Conservation (phyloP, 805 yeast genomes). For the Komagataella mondaviorum region DNA sequence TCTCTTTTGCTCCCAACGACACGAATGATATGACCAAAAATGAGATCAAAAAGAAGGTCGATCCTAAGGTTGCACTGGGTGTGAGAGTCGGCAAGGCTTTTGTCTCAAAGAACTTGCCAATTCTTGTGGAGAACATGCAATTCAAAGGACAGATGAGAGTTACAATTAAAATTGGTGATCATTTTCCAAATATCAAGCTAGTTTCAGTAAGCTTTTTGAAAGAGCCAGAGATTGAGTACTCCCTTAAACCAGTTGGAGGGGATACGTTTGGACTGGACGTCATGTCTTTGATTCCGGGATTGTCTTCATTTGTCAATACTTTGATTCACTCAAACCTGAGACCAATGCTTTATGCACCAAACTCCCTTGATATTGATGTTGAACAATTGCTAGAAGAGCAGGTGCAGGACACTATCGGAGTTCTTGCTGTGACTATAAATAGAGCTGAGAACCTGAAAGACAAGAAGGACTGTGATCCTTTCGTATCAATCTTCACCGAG, state of each 20-base stretch:
- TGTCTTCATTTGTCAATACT: constrained; percentile 55
- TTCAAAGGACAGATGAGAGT: constrained; percentile 58
- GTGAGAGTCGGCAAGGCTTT: constrained; percentile 73
- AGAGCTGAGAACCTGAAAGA: constrained; percentile 35
- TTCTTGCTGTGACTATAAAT: constrained; percentile 47
- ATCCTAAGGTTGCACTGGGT: constrained; percentile 73
- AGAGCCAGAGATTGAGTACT: constrained; percentile 68
- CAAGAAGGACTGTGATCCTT: constrained; percentile 39
- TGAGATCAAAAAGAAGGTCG: constrained; percentile 55
- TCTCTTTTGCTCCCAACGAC: constrained; percentile 71
- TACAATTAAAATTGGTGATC: constrained; percentile 43
- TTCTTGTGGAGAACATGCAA: constrained; percentile 70
- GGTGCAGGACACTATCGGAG: constrained; percentile 58
- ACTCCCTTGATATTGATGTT: constrained; percentile 61
- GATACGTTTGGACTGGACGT: constrained; percentile 78
- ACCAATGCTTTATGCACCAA: constrained; percentile 76
- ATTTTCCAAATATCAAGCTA: constrained; percentile 67
- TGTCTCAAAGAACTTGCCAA: constrained; percentile 64
- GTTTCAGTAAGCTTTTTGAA: constrained; percentile 64
- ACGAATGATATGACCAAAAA: constrained; percentile 73
- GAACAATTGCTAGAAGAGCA: constrained; percentile 56
- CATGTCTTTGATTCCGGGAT: constrained; percentile 76
- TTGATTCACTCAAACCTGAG: constrained; percentile 58
- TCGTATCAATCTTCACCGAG: constrained; percentile 29
- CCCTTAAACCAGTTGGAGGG: constrained; percentile 79